A percentile compares a stretch with the other conserved stretches of the same genome.
These are phyloP conservation scores for Oxytropis ochrocephala DNA, from an alignment of 306 rosid genomes.

Conservation along the genomic window DNA sequence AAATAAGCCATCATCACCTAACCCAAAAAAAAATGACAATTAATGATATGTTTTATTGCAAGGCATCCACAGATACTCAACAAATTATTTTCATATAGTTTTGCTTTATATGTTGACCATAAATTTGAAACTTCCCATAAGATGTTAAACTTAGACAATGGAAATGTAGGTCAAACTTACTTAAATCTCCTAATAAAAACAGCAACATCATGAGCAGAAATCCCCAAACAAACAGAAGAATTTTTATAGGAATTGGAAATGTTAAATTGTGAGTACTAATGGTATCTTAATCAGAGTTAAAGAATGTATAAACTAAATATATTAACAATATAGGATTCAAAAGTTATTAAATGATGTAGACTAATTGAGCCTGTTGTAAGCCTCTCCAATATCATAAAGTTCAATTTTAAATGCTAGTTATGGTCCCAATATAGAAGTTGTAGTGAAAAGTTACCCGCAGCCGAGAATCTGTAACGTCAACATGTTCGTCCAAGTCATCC, in stretches of 20 bases:
- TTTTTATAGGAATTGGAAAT: not conserved
- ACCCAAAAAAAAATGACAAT: not conserved
- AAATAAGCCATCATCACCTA: not conserved
- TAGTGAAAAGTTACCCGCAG: conserved; percentile 59
- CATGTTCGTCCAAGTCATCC: conserved; percentile 97
- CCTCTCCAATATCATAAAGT: not conserved
- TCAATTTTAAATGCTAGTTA: not conserved
- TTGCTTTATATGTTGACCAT: not conserved
- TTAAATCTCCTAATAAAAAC: not conserved
- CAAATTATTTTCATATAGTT: not conserved
- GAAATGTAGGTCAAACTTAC: not conserved
- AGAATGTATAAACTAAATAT: not conserved
- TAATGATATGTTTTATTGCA: not conserved
- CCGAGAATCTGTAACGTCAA: conserved; percentile 83
- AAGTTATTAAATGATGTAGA: not conserved
- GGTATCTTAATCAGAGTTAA: not conserved
- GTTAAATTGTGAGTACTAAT: not conserved
- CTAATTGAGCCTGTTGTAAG: not conserved
- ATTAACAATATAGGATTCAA: not conserved
- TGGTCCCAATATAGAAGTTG: conserved; percentile 2
- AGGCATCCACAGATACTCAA: not conserved
- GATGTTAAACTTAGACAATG: not conserved
- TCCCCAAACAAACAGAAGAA: not conserved
- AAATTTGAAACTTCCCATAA: not conserved
- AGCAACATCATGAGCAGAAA: not conserved